A percentile compares a stretch with the other conserved stretches of the same genome.
phyloP scores from a whole-genome alignment of 495 filamentous ascomycete genomes.

The Elasticomyces elasticus region DNA sequence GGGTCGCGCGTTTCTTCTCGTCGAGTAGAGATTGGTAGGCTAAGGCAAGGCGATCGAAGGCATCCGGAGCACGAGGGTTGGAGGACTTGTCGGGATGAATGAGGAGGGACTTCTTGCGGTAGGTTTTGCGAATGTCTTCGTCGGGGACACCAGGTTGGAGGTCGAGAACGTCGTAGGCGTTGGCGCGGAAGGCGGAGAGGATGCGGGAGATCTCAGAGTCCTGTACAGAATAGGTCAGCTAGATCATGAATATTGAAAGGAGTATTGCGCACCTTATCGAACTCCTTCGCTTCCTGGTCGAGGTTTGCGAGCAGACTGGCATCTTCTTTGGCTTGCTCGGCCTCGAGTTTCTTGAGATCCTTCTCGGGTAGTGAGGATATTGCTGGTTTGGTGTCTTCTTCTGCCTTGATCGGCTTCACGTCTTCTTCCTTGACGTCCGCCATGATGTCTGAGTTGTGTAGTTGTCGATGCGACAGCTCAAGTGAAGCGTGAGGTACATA shows the following conservation, averaged over 20 bases:
- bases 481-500: not conserved
- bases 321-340: slow-evolving; percentile 46
- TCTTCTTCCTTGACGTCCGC: no score
- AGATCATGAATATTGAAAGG: not conserved
- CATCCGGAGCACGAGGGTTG: slow-evolving; percentile 84
- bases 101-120: slow-evolving; percentile 91
- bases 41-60: slow-evolving; percentile 94
- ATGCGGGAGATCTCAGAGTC: slow-evolving; percentile 96
- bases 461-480: no score
- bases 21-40: slow-evolving; percentile 85
- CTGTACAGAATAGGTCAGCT: slow-evolving; percentile 35
- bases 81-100: slow-evolving; percentile 98
- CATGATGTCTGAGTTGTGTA: slow-evolving; percentile 14
- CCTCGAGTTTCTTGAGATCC: slow-evolving; percentile 23
- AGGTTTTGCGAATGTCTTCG: slow-evolving; percentile 86
- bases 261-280: slow-evolving; percentile 51
- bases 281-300: slow-evolving; percentile 80
- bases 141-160: slow-evolving; percentile 92
- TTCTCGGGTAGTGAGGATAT: no score
- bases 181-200: slow-evolving; percentile 75
- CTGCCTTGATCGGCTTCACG: no score
- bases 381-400: no score
- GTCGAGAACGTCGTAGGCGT: slow-evolving; percentile 92
- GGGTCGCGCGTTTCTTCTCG: slow-evolving; percentile 72
- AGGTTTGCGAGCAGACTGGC: slow-evolving; percentile 74